Evolutionary conservation across 2,329 filamentous ascomycete genomes (phyloP).

Genomic region (Venturia oleaginea): DNA sequence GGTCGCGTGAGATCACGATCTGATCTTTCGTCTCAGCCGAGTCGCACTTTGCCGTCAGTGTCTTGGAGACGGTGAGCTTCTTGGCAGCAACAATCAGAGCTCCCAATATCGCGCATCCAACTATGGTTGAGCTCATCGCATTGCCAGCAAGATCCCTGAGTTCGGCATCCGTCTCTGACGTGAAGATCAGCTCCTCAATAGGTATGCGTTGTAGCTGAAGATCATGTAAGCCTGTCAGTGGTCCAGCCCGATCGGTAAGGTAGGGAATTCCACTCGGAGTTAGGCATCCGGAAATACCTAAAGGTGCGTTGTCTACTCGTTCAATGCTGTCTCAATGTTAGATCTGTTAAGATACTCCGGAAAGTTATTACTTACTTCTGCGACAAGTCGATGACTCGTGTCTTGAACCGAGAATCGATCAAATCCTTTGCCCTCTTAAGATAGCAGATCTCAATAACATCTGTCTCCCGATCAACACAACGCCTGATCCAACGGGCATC

Average conservation of each 20-base stretch:
- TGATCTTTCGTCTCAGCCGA: not conserved
- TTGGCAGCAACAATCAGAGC: slow-evolving; percentile 39
- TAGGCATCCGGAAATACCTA: slow-evolving; percentile 57
- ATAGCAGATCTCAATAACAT: slow-evolving; percentile 56
- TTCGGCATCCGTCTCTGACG: slow-evolving; percentile 47
- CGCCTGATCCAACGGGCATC: slow-evolving; percentile 41
- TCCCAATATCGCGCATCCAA: slow-evolving; percentile 53
- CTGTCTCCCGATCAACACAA: slow-evolving; percentile 52
- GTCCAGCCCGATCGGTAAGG: slow-evolving; percentile 50
- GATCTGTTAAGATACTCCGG: not conserved
- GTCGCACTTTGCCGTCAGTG: not conserved
- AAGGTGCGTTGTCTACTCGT: slow-evolving; percentile 39
- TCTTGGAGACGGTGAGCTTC: not conserved
- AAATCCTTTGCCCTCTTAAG: slow-evolving; percentile 43
- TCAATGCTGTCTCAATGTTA: slow-evolving; percentile 39
- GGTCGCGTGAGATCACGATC: not conserved
- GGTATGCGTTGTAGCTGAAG: slow-evolving; percentile 62
- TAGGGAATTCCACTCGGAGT: slow-evolving; percentile 57
- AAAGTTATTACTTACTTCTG: slow-evolving; percentile 44
- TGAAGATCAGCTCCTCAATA: slow-evolving; percentile 52
- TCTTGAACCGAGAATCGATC: slow-evolving; percentile 49
- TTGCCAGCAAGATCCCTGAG: slow-evolving; percentile 67
- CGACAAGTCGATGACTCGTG: slow-evolving; percentile 53
- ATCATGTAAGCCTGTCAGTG: slow-evolving; percentile 53
- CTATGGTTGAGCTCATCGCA: slow-evolving; percentile 67